Base-by-base conservation (phyloP, 176 grass and related monocot genomes). In the Bromus sterilis region DNA sequence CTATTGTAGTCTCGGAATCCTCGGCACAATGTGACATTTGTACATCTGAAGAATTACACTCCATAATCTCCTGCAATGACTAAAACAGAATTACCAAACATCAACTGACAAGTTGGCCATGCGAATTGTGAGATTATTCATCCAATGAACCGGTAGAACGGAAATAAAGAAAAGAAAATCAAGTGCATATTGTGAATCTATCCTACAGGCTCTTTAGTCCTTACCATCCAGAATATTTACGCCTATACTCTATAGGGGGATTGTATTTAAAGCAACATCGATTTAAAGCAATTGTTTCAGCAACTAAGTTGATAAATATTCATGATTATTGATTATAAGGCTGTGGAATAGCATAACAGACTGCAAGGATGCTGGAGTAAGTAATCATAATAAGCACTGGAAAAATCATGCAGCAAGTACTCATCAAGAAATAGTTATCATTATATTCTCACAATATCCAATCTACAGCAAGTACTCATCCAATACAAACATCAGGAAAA, bases 1-100 rank as follows among this genome's bases (percentile, higher is more conserved):
- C 93, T 0, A 99, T 91, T 63, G 89, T 86, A 74, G 86, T 91
- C 80, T 91, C 83, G 6, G 84, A 76, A 66, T 72, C 78, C 56
- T 89, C 81, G 16, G 74, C 51, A 32, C 81, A 56, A 61, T 82
- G 81, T 83, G 82, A 49, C 69, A 88, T 85, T n/a, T 68, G 71
- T 39, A 89, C 77, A 87, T 94, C 87, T 64, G 78, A 77, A 79
- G 61, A 73, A 76, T 84, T 66, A 77, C 60, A 86, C 57, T 21
- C 92, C 92, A 94, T 93, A 11, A 49, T 87, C 62, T 85, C 62
- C 86, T 82, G 48, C 53, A 78, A 58, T n/a, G 2, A 67, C 57
- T 11, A 60, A 20, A 57, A 55, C 62, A 71, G 7, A 85, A 28
- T 43, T 78, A 78, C 9, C 24, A 66, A 89, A 79, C 1, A 25